Percentiles rank a stretch among this genome's conserved stretches.
Evolutionary conservation across 1,284 basidiomycete species (phyloP).

Genomic region (Chondrostereum purpureum): DNA sequence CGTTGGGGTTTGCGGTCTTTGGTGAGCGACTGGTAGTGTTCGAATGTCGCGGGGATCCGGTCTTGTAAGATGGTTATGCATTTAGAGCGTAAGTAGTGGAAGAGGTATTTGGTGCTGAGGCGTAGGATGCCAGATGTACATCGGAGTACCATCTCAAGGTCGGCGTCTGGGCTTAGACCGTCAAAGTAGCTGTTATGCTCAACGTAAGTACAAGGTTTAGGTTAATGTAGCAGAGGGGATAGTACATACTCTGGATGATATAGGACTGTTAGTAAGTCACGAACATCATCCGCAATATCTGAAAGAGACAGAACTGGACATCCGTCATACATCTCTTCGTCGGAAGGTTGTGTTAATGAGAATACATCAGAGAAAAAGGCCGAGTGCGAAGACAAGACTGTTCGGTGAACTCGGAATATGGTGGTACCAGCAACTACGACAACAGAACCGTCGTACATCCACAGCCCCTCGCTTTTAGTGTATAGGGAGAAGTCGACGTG

Average conservation of each 20-base stretch:
- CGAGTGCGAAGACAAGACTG: constrained; percentile 30
- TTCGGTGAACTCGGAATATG: constrained; percentile 33
- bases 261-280: constrained; percentile 9
- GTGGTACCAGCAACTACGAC: constrained; percentile 26
- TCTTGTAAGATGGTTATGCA: constrained; percentile 29
- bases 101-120: constrained; percentile 38
- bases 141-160: constrained; percentile 26
- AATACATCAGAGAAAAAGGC: constrained; percentile 33
- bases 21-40: constrained; percentile 20
- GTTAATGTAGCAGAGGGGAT: not conserved
- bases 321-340: constrained; percentile 8
- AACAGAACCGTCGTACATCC: constrained; percentile 35
- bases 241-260: constrained; percentile 12
- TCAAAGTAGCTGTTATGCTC: constrained; percentile 29
- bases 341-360: constrained; percentile 32
- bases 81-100: constrained; percentile 30
- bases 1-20: constrained; percentile 3
- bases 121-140: constrained; percentile 34
- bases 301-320: constrained; percentile 8
- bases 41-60: constrained; percentile 31
- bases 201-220: no score
- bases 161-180: constrained; percentile 21
- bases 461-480: constrained; percentile 20
- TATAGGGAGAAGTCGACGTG: no score
- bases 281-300: constrained; percentile 8